Evolutionary conservation across 495 filamentous ascomycete species (phyloP).

Genomic region (Evansstolkia leycettana): DNA sequence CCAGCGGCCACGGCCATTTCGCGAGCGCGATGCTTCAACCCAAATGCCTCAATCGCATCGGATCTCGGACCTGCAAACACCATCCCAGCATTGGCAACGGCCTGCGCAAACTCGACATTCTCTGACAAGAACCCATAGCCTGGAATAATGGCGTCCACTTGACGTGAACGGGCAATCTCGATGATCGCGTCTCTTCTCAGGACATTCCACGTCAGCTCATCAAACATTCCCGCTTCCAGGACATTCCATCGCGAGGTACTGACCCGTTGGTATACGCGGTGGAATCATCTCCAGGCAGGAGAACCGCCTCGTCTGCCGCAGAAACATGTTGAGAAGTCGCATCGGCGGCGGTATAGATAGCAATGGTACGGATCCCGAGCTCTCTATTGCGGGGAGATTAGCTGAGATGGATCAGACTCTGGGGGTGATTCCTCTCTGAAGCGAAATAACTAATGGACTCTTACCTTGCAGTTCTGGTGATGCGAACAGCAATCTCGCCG

Average conservation of each 20-base stretch:
- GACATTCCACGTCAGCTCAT: no score
- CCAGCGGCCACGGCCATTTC: constrained; percentile 36
- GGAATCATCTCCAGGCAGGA: constrained; percentile 31
- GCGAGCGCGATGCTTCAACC: constrained; percentile 44
- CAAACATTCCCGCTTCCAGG: not conserved
- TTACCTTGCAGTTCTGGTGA: constrained; percentile 28
- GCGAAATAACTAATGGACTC: not conserved
- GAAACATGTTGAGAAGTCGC: constrained; percentile 41
- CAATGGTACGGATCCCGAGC: constrained; percentile 34
- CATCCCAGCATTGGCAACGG: constrained; percentile 34
- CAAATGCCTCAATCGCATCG: constrained; percentile 41
- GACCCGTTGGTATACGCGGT: constrained; percentile 37
- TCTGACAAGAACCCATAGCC: constrained; percentile 50
- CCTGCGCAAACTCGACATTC: constrained; percentile 42
- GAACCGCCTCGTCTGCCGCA: constrained; percentile 36
- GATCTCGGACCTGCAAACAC: constrained; percentile 42
- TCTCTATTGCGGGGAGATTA: constrained; percentile 10
- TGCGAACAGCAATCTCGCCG: constrained; percentile 44
- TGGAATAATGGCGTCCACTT: constrained; percentile 39
- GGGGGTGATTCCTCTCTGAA: no score
- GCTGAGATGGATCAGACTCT: not conserved
- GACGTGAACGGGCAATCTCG: constrained; percentile 27
- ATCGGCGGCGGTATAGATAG: constrained; percentile 44
- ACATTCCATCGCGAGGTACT: not conserved
- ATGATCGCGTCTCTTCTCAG: constrained; percentile 37